Conservation (phyloP, 257 asterid species). For the Forsythia viridissima region DNA sequence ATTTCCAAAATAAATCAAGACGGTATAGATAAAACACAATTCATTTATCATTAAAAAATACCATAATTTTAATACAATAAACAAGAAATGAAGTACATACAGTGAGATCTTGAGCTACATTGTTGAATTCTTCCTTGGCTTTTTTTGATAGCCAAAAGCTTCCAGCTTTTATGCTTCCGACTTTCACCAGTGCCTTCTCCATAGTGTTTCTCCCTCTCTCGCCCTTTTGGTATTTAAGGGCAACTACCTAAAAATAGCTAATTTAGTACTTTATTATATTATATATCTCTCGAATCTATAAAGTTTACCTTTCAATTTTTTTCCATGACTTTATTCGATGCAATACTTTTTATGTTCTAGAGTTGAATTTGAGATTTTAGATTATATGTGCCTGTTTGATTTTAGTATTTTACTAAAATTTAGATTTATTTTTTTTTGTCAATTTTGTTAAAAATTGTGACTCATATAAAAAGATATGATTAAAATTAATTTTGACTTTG, state of each 20-base stretch:
- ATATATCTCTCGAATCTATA: background rate
- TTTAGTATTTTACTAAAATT: no score
- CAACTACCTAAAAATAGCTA: background rate
- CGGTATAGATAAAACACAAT: background rate
- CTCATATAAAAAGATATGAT: no score
- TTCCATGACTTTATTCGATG: background rate
- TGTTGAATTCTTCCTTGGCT: conserved; percentile 68
- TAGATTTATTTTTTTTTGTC: no score
- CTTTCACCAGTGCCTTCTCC: conserved; percentile 66
- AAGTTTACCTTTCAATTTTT: background rate
- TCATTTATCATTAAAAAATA: background rate
- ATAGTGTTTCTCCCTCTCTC: conserved; percentile 22
- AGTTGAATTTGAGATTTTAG: background rate
- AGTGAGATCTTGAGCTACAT: conserved; percentile 59
- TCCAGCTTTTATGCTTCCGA: conserved; percentile 71
- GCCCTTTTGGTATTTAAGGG: background rate
- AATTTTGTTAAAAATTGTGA: no score
- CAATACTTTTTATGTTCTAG: background rate
- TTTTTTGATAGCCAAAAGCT: conserved; percentile 76
- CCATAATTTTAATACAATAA: background rate
- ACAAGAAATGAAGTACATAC: conserved; percentile 36
- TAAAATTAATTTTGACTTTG: no score
- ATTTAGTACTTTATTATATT: background rate
- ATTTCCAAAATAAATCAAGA: background rate
- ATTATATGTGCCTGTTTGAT: background rate